Evolutionary conservation across 129 eudicot genomes (phyloP).

Genomic region (Chrysanthemum makinoi): DNA sequence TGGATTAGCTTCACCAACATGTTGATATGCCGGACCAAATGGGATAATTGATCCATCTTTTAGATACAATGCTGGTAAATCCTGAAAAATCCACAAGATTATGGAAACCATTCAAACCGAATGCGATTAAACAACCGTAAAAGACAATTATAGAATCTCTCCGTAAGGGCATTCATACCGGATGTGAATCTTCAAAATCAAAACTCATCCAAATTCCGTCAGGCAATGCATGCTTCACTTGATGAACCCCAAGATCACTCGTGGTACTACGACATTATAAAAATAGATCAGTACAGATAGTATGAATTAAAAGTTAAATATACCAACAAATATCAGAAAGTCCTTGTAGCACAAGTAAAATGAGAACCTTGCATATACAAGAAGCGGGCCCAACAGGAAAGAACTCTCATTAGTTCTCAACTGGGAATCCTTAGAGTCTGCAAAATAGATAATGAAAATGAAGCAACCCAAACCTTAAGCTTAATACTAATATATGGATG

Average conservation of each 20-base stretch:
- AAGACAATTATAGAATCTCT: too few species aligned
- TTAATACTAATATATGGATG: background rate
- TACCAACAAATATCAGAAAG: background rate
- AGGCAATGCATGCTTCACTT: slow-evolving; percentile 62
- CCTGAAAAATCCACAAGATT: slow-evolving; percentile 40
- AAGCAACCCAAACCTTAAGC: background rate
- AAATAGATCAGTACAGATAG: background rate
- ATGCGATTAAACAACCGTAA: background rate
- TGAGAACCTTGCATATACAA: slow-evolving; percentile 75
- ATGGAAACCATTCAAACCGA: slow-evolving; percentile 10
- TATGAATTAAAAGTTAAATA: background rate
- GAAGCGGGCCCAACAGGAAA: slow-evolving; percentile 88
- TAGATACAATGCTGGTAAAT: slow-evolving; percentile 78
- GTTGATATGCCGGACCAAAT: slow-evolving; percentile 65
- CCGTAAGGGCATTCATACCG: slow-evolving; percentile 36
- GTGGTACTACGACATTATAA: slow-evolving; percentile 45
- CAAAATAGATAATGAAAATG: slow-evolving; percentile 22
- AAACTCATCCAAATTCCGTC: slow-evolving; percentile 83
- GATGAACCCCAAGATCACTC: slow-evolving; percentile 49
- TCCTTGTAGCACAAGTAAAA: background rate
- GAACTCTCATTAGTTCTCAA: slow-evolving; percentile 65
- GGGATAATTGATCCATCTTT: slow-evolving; percentile 92
- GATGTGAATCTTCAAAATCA: slow-evolving; percentile 94
- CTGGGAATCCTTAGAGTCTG: slow-evolving; percentile 65
- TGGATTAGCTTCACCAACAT: slow-evolving; percentile 70